Base-by-base conservation (phyloP, 2,329 filamentous ascomycete genomes). In the Clonostachys byssicola region DNA sequence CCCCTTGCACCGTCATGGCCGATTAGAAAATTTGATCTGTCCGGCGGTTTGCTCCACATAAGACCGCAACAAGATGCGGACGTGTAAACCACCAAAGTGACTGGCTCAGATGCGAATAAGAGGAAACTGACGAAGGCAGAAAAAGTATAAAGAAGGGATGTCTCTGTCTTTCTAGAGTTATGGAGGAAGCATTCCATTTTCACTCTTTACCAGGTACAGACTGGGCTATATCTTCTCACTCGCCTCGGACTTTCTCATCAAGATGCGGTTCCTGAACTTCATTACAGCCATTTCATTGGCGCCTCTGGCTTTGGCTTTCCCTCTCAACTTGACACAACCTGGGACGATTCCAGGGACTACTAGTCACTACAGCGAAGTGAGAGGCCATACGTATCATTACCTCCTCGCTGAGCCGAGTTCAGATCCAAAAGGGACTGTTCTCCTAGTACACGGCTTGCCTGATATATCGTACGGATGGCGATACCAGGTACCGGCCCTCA, bases 381-480 rank as follows among this genome's bases (percentile, higher is more conserved):
- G 45, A 7, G 33, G 23, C 23, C 47, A 49, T 50, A 84, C 70
- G 23, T 92, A 91, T 67, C 80, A 75, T 60, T 83, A 81, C 58
- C 66, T 79, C 50, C 61, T 78, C 23, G 70, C 70, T 23, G 68
- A 73, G 48, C 74, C 78, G 2, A 44, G 54, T 48, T 54, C 58
- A 13, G 57, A 62, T 36, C 62, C 62, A 10, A 53, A 59, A 34
- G 68, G 64, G 42, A 75, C 73, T 5, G 63, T 75, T 38, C 63
- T 77, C 47, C 54, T 59, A 68, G 76, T 86, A 56, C 84, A 88
- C 65, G 89, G 89, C 52, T 92, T 83, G 69, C 89, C 89, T 2
- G 89, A 94, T 64, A 66, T 91, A 7, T 79, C 81, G 7, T 80
- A 88, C 59, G 88, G 84, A 59, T 95, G 90, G 90, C 82, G 89